Conservation (phyloP, 2,329 filamentous ascomycete genomes). For the Fusarium coicis region DNA sequence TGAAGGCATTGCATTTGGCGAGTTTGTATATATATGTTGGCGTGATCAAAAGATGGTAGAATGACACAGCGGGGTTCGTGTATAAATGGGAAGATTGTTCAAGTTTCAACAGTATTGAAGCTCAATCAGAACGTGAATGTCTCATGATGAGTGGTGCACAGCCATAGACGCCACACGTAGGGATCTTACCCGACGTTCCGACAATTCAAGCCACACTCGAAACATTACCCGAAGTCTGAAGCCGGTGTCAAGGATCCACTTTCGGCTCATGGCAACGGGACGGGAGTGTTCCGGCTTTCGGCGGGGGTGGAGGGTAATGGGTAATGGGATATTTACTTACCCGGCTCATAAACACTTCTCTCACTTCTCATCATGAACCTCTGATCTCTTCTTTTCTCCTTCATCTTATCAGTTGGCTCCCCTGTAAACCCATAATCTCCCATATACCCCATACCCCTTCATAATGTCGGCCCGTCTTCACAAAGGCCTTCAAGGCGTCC, state of each 20-base stretch:
- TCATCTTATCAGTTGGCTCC: slow-evolving; percentile 3
- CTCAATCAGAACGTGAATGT: background rate
- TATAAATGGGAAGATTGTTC: background rate
- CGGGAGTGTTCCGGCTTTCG: slow-evolving; percentile 27
- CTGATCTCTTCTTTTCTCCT: background rate
- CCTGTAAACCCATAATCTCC: background rate
- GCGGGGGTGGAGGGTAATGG: slow-evolving; percentile 19
- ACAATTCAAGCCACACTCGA: slow-evolving; percentile 14
- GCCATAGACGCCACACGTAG: slow-evolving; percentile 7
- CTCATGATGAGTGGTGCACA: slow-evolving; percentile 11
- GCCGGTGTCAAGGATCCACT: slow-evolving; percentile 31
- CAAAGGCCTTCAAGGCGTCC: slow-evolving; percentile 76
- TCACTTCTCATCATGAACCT: slow-evolving; percentile 5
- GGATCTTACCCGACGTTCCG: slow-evolving; percentile 25
- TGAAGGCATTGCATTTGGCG: background rate
- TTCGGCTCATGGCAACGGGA: slow-evolving; percentile 35
- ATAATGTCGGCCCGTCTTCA: slow-evolving; percentile 39
- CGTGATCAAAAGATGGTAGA: background rate
- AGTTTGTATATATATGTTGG: background rate
- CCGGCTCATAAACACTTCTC: slow-evolving; percentile 21
- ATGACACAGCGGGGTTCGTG: background rate
- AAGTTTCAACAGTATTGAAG: background rate
- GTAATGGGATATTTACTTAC: slow-evolving; percentile 40
- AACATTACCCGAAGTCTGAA: slow-evolving; percentile 41
- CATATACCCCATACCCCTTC: background rate